Conservation (phyloP, 805 yeast genomes). For the Wickerhamiella brachini region DNA sequence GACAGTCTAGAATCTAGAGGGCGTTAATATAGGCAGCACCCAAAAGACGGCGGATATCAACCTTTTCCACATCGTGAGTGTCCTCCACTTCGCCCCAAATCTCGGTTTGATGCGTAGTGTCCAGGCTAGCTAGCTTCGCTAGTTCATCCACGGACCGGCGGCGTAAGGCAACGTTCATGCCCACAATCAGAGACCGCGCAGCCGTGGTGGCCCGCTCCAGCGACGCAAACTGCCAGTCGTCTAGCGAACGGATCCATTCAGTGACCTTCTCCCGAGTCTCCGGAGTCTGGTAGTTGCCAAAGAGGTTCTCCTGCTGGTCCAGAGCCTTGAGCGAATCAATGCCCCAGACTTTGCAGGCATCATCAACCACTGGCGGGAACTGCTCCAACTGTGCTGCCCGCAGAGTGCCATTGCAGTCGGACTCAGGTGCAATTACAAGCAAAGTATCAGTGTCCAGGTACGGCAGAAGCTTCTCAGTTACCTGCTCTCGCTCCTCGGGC, state of each 20-base stretch:
- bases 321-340: constrained; percentile 39
- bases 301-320: constrained; percentile 72
- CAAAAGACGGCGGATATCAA: constrained; percentile 70
- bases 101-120: constrained; percentile 69
- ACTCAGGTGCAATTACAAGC: constrained; percentile 65
- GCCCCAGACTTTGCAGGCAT: constrained; percentile 45
- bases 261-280: constrained; percentile 48
- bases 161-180: constrained; percentile 43
- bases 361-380: constrained; percentile 60
- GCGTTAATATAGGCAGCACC: constrained; percentile 62
- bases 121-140: constrained; percentile 66
- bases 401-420: constrained; percentile 72
- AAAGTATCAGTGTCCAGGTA: constrained; percentile 92
- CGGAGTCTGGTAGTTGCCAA: constrained; percentile 61
- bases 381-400: constrained; percentile 66
- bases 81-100: constrained; percentile 99
- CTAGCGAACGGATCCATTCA: constrained; percentile 49
- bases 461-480: constrained; percentile 49
- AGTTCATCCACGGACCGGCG: constrained; percentile 47
- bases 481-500: constrained; percentile 39
- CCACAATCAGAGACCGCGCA: constrained; percentile 77
- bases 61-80: constrained; percentile 94
- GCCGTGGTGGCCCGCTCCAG: constrained; percentile 80
- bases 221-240: constrained; percentile 70
- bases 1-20: background rate